Percentiles rank a stretch among this genome's conserved stretches.
phyloP scores from a whole-genome alignment of 164 flowering plant genomes.

The Vitis rupestris region DNA sequence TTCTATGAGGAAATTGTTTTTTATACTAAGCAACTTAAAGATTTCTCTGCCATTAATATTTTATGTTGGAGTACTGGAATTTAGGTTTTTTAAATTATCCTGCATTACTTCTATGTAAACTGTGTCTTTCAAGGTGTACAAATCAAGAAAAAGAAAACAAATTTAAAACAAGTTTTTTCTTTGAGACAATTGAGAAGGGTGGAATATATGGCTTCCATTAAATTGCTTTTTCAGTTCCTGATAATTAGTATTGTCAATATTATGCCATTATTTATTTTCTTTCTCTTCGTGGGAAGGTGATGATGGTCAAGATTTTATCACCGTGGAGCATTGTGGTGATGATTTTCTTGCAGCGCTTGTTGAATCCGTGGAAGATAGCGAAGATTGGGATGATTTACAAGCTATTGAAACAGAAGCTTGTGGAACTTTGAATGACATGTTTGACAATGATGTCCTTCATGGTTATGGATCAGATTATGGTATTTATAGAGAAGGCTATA shows the following conservation, averaged over 20 bases:
- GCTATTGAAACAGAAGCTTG: constrained; percentile 80
- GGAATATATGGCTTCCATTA: too few species aligned
- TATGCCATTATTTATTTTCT: background rate
- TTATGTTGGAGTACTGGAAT: too few species aligned
- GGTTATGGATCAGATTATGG: constrained; percentile 20
- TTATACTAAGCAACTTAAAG: too few species aligned
- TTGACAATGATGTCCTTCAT: constrained; percentile 32
- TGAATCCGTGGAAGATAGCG: constrained; percentile 64
- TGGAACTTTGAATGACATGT: constrained; percentile 57
- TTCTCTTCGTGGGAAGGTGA: constrained; percentile 53
- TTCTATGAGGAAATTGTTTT: too few species aligned
- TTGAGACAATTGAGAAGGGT: too few species aligned
- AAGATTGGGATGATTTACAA: constrained; percentile 96
- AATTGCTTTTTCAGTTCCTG: background rate
- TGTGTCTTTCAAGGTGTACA: too few species aligned
- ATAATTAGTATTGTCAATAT: background rate
- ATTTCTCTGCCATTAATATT: too few species aligned
- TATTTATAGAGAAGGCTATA: constrained; percentile 2
- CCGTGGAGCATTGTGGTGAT: constrained; percentile 95
- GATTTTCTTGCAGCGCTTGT: constrained; percentile 82
- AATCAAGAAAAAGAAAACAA: too few species aligned
- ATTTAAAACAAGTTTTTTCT: too few species aligned
- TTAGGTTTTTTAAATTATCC: too few species aligned
- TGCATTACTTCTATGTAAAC: too few species aligned
- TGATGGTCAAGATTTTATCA: constrained; percentile 81